A percentile compares a stretch with the other conserved stretches of the same genome.
phyloP scores from a whole-genome alignment of 805 yeast genomes.

The Saccharomycopsis javanensis region DNA sequence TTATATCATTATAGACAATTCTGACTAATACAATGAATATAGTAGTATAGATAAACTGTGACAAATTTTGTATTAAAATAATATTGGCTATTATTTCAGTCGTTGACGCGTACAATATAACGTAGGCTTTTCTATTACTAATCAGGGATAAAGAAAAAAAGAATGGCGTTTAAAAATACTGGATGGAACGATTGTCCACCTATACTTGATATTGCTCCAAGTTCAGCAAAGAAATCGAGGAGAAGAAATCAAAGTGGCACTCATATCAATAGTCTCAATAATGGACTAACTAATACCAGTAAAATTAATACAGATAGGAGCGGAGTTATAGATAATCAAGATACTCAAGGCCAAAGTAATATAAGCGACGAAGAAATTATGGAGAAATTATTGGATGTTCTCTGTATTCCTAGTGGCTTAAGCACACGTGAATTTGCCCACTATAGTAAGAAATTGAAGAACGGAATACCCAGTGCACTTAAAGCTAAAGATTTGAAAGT shows the following conservation, averaged over 20 bases:
- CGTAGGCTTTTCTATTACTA: too few relatives aligned
- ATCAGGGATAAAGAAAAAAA: not conserved
- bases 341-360: constrained; percentile 4
- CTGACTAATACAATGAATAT: too few relatives aligned
- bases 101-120: too few relatives aligned
- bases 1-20: too few relatives aligned
- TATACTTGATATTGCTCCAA: constrained; percentile 17
- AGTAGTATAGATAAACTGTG: too few relatives aligned
- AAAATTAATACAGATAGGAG: constrained; percentile 6
- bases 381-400: constrained; percentile 22
- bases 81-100: too few relatives aligned
- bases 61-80: too few relatives aligned
- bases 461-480: constrained; percentile 11
- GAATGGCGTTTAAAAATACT: constrained; percentile 16
- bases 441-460: constrained; percentile 33
- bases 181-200: constrained; percentile 63
- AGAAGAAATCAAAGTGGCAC: constrained; percentile 11
- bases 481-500: constrained; percentile 1
- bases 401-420: constrained; percentile 26
- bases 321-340: not conserved
- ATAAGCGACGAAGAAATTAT: constrained; percentile 21
- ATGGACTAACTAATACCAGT: constrained; percentile 4
- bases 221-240: constrained; percentile 5
- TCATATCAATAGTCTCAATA: constrained; percentile 13
- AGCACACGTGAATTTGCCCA: constrained; percentile 35